A percentile compares a stretch with the other conserved stretches of the same genome.
These are phyloP conservation scores for Leishmania tropica DNA, from an alignment of 208 protist genomes.

Conservation along the genomic window DNA sequence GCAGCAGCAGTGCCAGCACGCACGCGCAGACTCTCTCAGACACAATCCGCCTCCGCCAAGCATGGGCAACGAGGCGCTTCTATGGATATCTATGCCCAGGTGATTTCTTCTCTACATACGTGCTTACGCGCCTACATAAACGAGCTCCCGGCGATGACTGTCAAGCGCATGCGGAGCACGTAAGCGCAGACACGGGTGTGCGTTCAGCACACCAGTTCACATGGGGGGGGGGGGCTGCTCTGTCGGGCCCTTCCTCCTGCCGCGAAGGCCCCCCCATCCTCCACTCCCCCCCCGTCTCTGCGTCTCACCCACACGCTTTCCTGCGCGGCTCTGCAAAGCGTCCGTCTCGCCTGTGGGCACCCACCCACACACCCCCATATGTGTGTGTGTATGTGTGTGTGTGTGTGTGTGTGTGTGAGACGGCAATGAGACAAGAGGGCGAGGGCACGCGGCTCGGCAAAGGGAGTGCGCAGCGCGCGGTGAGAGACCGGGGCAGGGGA, in stretches of 20 bases:
- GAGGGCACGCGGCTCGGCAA: neutral
- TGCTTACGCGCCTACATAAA: neutral
- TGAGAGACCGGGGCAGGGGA: neutral
- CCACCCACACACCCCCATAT: too few relatives aligned
- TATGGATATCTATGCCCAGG: neutral
- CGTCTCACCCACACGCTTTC: too few relatives aligned
- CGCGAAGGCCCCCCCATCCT: neutral
- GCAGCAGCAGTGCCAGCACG: neutral
- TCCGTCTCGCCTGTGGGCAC: too few relatives aligned
- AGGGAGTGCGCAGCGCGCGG: neutral
- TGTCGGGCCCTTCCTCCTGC: too few relatives aligned
- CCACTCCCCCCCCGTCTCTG: too few relatives aligned
- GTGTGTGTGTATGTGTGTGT: too few relatives aligned
- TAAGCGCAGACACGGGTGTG: neutral
- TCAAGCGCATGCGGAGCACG: neutral
- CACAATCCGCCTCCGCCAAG: neutral
- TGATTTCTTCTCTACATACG: neutral
- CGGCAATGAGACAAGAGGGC: neutral
- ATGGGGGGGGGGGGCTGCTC: neutral
- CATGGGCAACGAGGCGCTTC: neutral
- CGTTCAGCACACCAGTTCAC: neutral
- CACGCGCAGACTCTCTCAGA: neutral
- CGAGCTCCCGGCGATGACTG: neutral
- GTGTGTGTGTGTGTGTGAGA: too few relatives aligned
- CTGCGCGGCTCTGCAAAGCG: neutral